phyloP scores from a whole-genome alignment of 441 rosid species.

The Pelargonium australe region DNA sequence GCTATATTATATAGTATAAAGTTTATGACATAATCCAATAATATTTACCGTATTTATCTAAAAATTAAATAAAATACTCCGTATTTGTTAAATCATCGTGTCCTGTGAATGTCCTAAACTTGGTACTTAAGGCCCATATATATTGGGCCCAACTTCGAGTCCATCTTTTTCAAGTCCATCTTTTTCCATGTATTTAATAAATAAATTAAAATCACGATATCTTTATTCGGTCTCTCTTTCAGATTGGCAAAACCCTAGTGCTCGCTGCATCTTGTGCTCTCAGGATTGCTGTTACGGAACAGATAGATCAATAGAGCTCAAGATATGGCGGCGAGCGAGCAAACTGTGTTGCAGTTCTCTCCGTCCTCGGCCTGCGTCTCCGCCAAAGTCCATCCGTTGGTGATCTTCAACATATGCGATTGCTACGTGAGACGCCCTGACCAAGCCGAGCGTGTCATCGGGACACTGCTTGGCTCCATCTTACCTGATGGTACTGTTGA shows the following conservation, averaged over 20 bases:
- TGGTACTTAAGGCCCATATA: too few relatives aligned
- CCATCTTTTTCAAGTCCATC: too few relatives aligned
- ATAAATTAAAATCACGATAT: too few relatives aligned
- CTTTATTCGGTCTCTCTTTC: background rate
- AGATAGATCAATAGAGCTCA: constrained; percentile 22
- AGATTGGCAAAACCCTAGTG: constrained; percentile 27
- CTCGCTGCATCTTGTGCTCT: background rate
- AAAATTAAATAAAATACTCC: too few relatives aligned
- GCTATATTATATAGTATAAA: too few relatives aligned
- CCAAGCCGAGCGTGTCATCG: constrained; percentile 90
- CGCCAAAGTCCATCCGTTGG: constrained; percentile 77
- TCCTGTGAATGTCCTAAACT: too few relatives aligned
- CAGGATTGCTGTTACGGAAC: too few relatives aligned
- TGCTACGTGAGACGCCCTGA: constrained; percentile 93
- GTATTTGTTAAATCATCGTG: too few relatives aligned
- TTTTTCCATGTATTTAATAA: too few relatives aligned
- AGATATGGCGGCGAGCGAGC: constrained; percentile 51
- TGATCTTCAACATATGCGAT: constrained; percentile 87
- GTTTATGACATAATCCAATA: too few relatives aligned
- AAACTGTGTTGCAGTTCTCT: constrained; percentile 61
- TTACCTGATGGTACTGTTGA: constrained; percentile 85
- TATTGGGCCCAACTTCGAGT: too few relatives aligned
- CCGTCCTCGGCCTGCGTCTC: constrained; percentile 35
- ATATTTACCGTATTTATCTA: too few relatives aligned
- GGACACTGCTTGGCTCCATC: constrained; percentile 86